A percentile compares a stretch with the other conserved stretches of the same genome.
These are phyloP conservation scores for Choiromyces venosus DNA, from an alignment of 495 filamentous ascomycete species.

Conservation along the genomic window DNA sequence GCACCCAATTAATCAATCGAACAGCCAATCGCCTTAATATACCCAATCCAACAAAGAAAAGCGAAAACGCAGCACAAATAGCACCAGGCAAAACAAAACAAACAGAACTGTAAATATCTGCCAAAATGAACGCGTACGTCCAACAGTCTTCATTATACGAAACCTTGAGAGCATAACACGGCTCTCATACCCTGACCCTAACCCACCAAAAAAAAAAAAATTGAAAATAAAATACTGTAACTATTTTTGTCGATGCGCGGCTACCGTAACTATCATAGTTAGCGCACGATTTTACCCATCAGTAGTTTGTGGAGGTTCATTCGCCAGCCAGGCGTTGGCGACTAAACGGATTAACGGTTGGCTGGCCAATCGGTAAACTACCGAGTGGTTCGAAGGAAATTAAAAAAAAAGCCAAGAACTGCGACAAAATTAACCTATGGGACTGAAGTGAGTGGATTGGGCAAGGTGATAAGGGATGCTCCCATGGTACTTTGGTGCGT, in stretches of 20 bases:
- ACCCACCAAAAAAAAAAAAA: background rate
- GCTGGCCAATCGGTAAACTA: background rate
- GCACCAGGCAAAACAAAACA: background rate
- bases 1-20: background rate
- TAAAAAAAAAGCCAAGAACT: background rate
- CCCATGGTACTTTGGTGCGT: background rate
- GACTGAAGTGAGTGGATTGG: background rate
- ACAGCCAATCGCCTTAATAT: background rate
- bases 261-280: background rate
- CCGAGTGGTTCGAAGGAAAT: background rate
- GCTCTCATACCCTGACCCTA: background rate
- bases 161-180: background rate
- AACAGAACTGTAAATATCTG: too few relatives aligned
- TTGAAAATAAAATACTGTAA: background rate
- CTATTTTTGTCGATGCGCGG: background rate
- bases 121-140: background rate
- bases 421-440: background rate
- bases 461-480: too few relatives aligned
- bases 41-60: background rate
- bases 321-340: background rate
- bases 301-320: too few relatives aligned
- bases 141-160: background rate
- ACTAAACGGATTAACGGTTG: background rate
- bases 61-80: background rate
- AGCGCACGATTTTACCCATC: too few relatives aligned